Evolutionary conservation across 2,329 filamentous ascomycete species (phyloP).

Genomic region (Aspergillus udagawae): DNA sequence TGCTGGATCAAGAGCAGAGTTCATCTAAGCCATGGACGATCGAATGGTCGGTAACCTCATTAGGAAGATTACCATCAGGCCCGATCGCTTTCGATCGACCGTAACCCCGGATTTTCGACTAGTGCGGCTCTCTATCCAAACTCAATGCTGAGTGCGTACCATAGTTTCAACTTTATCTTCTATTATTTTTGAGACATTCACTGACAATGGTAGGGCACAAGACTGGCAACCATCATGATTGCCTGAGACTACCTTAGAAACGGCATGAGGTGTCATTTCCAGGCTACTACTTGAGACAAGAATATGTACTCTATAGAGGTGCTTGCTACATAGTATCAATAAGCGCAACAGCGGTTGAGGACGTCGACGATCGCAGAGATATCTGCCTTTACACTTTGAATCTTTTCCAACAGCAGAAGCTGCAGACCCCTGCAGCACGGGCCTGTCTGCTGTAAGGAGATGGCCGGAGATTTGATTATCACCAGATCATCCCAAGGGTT

Average conservation of each 20-base stretch:
- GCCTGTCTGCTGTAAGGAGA: constrained; percentile 25
- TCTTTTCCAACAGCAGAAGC: not conserved
- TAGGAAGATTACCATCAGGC: not conserved
- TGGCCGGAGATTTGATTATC: constrained; percentile 14
- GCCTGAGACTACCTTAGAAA: not conserved
- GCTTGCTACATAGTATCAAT: not conserved
- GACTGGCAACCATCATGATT: not conserved
- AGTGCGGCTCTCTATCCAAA: not conserved
- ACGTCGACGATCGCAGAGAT: not conserved
- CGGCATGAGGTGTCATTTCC: not conserved
- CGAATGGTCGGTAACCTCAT: not conserved
- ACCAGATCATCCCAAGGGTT: constrained; percentile 12
- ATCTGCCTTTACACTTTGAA: not conserved
- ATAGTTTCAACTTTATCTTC: not conserved
- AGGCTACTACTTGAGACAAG: not conserved
- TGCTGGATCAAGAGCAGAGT: not conserved
- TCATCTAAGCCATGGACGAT: too few species aligned
- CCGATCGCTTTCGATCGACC: constrained; percentile 1
- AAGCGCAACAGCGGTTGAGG: not conserved
- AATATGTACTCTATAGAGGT: not conserved
- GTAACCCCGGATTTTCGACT: constrained; percentile 10
- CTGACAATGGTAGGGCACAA: not conserved
- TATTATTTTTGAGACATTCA: not conserved
- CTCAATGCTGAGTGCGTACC: not conserved
- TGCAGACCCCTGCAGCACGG: constrained; percentile 19